Base-by-base conservation (phyloP, 1,284 basidiomycete species). In the Boletus semigastroideus region DNA sequence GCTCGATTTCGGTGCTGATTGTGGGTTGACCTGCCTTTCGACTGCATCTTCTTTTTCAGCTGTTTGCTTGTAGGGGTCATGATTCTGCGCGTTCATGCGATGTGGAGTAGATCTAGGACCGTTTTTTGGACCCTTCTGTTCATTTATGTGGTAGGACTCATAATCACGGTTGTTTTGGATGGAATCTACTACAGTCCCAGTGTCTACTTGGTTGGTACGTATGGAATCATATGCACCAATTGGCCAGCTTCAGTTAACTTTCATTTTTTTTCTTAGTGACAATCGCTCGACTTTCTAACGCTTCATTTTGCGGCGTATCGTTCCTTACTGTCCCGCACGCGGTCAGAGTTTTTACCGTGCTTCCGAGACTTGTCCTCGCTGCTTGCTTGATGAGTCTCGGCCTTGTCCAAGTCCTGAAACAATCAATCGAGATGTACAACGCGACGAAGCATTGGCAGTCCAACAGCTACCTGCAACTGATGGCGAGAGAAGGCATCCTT, bases 51-150 rank as follows among this genome's bases (percentile, higher is more conserved):
- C 5, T 11, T 1, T 1, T 12, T 4, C 17, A 2, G 3, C 28
- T 2, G 40, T 7, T 25, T 31, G 3, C 4, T 20, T 12, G 17
- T 19, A 64, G 59, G 57, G 1, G 34, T 64, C 10, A 59, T 64
- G 56, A 41, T 64, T 37, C 14, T 63, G 9, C 58, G 60, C 3
- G 48, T 60, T 2, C 54, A 54, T 9, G 46, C 51, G 5, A 62
- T 60, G 55, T 61, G 50, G 50, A 43, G 42, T 42, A 41, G 22
- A 31, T 61, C 55, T 5, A 58, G 19, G 2, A 13, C 2, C 2
- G 36, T 63, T 6, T 25, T 63, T 3, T 41, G 2, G 3, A n/a
- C 25, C 13, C 49, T 53, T 17, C 28, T 46, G 11, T 31, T 42
- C 33, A n/a, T 53, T 11, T 53, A 42, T 20, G 4, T 19, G 14